Evolutionary conservation across 805 yeast genomes (phyloP), one percentile per base, ranked within the genome.

Genomic region (Ascoidea rubescens): DNA sequence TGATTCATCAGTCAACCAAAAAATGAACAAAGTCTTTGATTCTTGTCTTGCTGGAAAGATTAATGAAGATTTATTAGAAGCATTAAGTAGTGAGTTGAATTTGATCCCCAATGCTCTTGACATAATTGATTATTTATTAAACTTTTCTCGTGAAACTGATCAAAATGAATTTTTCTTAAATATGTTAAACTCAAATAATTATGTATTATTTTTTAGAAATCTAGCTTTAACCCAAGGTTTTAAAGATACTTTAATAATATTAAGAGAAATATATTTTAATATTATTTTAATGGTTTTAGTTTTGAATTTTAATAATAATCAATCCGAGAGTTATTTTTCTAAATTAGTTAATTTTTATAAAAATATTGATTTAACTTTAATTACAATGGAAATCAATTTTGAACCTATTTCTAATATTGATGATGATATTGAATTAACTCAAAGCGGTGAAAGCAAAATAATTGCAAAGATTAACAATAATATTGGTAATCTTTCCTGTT

Each of bases 31-130:
- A 5, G 65, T 77, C 5, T 77, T 79, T 55, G 71, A 72, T 37
- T 55, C 65, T 0, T 57, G 66, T 16, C 64, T 82, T 49, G 64
- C 73, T 8, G 59, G 66, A 4, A 66, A 67, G 50, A 65, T 80
- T 51, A 72, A 73, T 54, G 64, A 68, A 43, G 55, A 63, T 1
- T 66, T 68, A 43, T 62, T 73, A 43, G 57, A 66, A 37, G 66
- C 60, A 6, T 59, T 78, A n/a, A 67, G 75, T 43, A 61, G 64
- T 10, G 69, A 70, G 46, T 59, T 76, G 53, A 67, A 68, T 48
- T 58, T 67, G 4, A 62, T 74, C 28, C 68, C 69, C 37, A 64
- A 64, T 48, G 57, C 73, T 3, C 58, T 72, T 44, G 52, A 66
- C 1, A 54, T 68, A 3, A 63, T 78, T 42, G 67, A 73, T 42